Conservation (phyloP, 306 rosid species). For the Purshia tridentata region DNA sequence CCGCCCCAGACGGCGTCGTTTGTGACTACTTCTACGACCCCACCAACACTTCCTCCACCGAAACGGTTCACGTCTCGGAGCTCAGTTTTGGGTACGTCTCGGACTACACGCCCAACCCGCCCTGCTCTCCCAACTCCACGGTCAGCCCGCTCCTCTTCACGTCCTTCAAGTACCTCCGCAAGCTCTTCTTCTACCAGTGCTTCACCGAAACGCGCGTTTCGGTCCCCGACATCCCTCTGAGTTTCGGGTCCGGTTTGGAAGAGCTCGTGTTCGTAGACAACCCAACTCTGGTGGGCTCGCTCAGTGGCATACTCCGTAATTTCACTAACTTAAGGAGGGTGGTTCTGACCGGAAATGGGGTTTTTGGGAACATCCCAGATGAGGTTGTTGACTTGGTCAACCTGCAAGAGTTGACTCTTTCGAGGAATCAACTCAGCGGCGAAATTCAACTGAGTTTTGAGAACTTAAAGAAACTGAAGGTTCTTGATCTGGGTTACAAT, state of each 20-base stretch:
- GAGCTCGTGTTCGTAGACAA: slow-evolving; percentile 72
- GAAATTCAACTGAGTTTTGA: slow-evolving; percentile 38
- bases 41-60: slow-evolving; percentile 2
- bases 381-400: slow-evolving; percentile 17
- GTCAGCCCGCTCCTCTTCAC: slow-evolving; percentile 57
- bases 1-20: slow-evolving; percentile 65
- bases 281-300: slow-evolving; percentile 48
- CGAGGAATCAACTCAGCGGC: slow-evolving; percentile 54
- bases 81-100: slow-evolving; percentile 76
- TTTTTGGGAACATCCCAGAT: slow-evolving; percentile 44
- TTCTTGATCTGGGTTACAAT: slow-evolving; percentile 68
- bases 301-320: slow-evolving; percentile 37
- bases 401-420: slow-evolving; percentile 68
- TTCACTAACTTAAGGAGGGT: slow-evolving; percentile 49
- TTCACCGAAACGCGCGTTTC: slow-evolving; percentile 47
- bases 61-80: slow-evolving; percentile 49
- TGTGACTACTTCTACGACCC: slow-evolving; percentile 45
- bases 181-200: slow-evolving; percentile 79
- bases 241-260: slow-evolving; percentile 37
- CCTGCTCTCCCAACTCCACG: slow-evolving; percentile 54
- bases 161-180: slow-evolving; percentile 56
- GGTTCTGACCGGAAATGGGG: slow-evolving; percentile 55
- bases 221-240: slow-evolving; percentile 17
- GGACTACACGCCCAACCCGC: slow-evolving; percentile 65
- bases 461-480: slow-evolving; percentile 36